phyloP scores from a whole-genome alignment of 495 filamentous ascomycete genomes.

The Penicillium lividum region DNA sequence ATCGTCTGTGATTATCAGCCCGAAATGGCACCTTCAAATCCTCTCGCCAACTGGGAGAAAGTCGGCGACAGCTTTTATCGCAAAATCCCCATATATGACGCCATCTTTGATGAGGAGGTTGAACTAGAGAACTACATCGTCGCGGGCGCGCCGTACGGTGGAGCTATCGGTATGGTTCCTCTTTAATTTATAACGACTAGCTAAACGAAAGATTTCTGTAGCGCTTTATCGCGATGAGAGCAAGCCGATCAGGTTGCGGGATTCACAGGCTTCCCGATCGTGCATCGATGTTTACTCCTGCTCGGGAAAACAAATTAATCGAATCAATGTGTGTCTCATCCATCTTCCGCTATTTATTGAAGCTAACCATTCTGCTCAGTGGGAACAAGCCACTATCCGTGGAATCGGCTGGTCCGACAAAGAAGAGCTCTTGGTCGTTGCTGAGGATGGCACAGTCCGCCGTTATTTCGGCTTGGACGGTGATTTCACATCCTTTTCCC shows the following conservation, averaged over 20 bases:
- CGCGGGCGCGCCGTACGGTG: constrained; percentile 89
- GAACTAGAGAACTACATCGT: constrained; percentile 95
- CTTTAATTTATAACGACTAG: background rate
- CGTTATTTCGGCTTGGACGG: constrained; percentile 91
- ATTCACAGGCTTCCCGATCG: constrained; percentile 69
- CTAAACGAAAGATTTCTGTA: constrained; percentile 33
- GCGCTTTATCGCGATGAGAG: constrained; percentile 87
- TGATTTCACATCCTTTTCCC: constrained; percentile 93
- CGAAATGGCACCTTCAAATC: constrained; percentile 53
- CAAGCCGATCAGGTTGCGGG: constrained; percentile 75
- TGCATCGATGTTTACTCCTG: constrained; percentile 94
- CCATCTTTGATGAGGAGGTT: constrained; percentile 85
- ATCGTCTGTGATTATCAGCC: constrained; percentile 13
- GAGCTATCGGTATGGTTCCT: constrained; percentile 73
- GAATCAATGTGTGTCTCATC: constrained; percentile 56
- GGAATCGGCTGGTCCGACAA: constrained; percentile 97
- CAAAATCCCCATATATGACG: constrained; percentile 88
- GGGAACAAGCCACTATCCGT: constrained; percentile 88
- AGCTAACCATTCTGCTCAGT: constrained; percentile 48
- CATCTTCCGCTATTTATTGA: background rate
- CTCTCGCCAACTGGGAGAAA: constrained; percentile 90
- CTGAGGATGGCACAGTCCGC: constrained; percentile 85
- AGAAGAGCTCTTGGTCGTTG: constrained; percentile 86
- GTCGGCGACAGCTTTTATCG: constrained; percentile 92
- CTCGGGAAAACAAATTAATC: constrained; percentile 78